Evolutionary conservation across 2,329 filamentous ascomycete genomes (phyloP).

Genomic region (Colletotrichum sp.): DNA sequence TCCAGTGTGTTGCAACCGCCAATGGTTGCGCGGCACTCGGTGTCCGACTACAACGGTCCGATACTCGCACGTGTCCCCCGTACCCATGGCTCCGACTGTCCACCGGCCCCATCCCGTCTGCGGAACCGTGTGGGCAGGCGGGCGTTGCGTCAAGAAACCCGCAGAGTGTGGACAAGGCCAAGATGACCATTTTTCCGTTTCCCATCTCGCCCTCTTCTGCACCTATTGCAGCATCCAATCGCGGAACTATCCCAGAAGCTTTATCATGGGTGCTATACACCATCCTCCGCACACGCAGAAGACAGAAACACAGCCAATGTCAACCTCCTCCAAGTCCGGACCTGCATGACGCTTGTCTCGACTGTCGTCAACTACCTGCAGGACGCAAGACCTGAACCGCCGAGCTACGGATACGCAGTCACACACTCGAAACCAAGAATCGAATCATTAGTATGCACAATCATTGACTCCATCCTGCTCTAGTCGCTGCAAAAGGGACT

Average conservation of each 20-base stretch:
- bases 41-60: slow-evolving; percentile 1
- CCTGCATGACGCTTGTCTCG: not conserved
- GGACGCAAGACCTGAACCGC: not conserved
- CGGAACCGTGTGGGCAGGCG: not conserved
- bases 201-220: not conserved
- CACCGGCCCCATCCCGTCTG: not conserved
- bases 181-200: not conserved
- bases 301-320: not conserved
- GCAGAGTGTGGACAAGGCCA: not conserved
- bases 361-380: not conserved
- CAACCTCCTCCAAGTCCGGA: not conserved
- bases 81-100: not conserved
- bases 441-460: not conserved
- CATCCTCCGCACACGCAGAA: not conserved
- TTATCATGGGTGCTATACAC: not conserved
- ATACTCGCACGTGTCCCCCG: not conserved
- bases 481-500: not conserved
- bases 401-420: not conserved
- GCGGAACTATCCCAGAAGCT: not conserved
- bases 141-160: not conserved
- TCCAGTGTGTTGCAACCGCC: not conserved
- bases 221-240: not conserved
- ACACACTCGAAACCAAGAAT: not conserved
- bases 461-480: not conserved
- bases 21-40: not conserved